Evolutionary conservation across 768 basidiomycete species (phyloP), one percentile per base, ranked within the genome.

Genomic region (Lepiota brunneoincarnata): DNA sequence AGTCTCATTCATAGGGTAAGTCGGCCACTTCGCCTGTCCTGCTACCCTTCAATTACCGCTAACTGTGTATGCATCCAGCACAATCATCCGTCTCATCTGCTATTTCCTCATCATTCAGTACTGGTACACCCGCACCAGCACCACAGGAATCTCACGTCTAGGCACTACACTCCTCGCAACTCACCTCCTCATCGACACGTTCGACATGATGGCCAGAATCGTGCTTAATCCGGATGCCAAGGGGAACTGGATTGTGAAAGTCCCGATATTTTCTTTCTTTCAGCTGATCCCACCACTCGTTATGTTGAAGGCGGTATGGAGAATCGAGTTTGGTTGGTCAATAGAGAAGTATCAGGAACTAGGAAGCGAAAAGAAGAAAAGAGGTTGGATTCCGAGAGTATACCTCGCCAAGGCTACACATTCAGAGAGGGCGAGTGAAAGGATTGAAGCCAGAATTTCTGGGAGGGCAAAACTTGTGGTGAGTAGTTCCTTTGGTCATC

Each of bases 81-180:
- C 37, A 2, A 41, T 49, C 3, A 24, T 67, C 21, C 24, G 40
- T 18, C 10, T 53, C 15, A 4, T 60, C n/a, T 41, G 42, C 4
- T 40, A 40, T 6, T 3, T 62, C 18, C 56, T 71, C 3, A 52
- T 61, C 6, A 38, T 64, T 41, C 54, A 63, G 41, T 74, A 74
- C 49, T 74, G 72, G 71, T 72, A 61, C 48, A 67, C 68, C 1
- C 64, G 67, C 20, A 63, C 58, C 34, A 67, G 71, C 1, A 73
- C 68, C 0, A 64, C 64, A 11, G 66, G 66, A 3, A 66, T 75
- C 49, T 69, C 69, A 17, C 59, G 63, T 9, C 15, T 57, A 0
- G 68, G 68, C 15, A 64, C 58, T 2, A 23, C 56, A 14, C 55
- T 71, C 5, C 18, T 64, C 0, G 65, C 64, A 12, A 24, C 54